Evolutionary conservation across 1,139 yeast species (phyloP).

Genomic region (Trichomonascaceae sp.): DNA sequence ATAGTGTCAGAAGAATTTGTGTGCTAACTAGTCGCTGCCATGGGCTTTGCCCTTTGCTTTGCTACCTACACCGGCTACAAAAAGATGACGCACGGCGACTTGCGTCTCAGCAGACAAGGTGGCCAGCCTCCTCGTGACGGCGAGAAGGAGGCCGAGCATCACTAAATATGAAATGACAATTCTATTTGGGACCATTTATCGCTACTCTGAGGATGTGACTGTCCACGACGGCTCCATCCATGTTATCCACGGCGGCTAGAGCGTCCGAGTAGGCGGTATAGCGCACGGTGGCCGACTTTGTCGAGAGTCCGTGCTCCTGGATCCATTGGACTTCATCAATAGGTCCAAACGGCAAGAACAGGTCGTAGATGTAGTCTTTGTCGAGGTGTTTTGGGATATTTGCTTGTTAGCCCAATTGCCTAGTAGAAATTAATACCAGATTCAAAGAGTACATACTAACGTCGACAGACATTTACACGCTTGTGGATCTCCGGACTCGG

Average conservation of each 20-base stretch:
- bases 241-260: constrained; percentile 25
- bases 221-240: constrained; percentile 22
- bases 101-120: constrained; percentile 19
- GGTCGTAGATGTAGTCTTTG: constrained; percentile 12
- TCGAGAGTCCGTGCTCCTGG: too few relatives aligned
- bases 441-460: not conserved
- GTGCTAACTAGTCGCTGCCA: constrained; percentile 16
- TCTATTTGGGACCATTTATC: not conserved
- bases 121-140: constrained; percentile 7
- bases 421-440: not conserved
- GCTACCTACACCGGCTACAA: constrained; percentile 16
- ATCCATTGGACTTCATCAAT: constrained; percentile 21
- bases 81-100: constrained; percentile 17
- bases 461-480: not conserved
- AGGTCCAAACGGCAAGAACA: constrained; percentile 28
- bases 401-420: not conserved
- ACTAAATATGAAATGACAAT: not conserved
- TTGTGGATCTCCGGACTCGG: too few relatives aligned
- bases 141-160: constrained; percentile 4
- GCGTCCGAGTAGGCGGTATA: too few relatives aligned
- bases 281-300: too few relatives aligned
- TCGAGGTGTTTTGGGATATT: not conserved
- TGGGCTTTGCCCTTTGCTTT: constrained; percentile 18
- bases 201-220: constrained; percentile 14
- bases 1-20: too few relatives aligned